Conservation (phyloP, 2,329 filamentous ascomycete genomes). For the Incumbomyces lentus region DNA sequence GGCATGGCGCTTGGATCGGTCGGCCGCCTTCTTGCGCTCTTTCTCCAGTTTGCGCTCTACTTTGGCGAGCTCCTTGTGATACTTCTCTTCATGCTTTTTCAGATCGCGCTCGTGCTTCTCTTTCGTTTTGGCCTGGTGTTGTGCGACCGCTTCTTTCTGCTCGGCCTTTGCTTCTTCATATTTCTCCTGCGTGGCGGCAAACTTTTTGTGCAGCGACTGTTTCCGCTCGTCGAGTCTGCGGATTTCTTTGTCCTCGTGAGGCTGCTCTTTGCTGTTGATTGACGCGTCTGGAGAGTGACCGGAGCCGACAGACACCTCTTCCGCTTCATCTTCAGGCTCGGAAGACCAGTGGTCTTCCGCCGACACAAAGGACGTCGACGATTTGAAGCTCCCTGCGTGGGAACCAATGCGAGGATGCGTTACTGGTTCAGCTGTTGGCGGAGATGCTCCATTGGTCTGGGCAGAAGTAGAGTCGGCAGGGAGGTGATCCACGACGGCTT, state of each 20-base stretch:
- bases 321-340: not conserved
- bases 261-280: conserved; percentile 25
- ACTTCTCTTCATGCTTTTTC: conserved; percentile 23
- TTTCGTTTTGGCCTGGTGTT: conserved; percentile 21
- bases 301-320: conserved; percentile 12
- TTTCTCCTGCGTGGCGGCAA: conserved; percentile 27
- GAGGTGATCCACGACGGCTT: conserved; percentile 42
- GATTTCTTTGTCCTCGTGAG: conserved; percentile 28
- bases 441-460: not conserved
- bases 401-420: conserved; percentile 11
- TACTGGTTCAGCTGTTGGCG: conserved; percentile 11
- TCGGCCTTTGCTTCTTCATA: conserved; percentile 12
- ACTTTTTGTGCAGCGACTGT: conserved; percentile 28
- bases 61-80: conserved; percentile 29
- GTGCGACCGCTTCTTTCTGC: conserved; percentile 17
- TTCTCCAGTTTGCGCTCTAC: conserved; percentile 33
- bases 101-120: conserved; percentile 23
- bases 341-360: conserved; percentile 22
- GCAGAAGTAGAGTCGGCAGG: conserved; percentile 13
- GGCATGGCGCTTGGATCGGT: conserved; percentile 27
- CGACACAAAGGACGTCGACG: conserved; percentile 22
- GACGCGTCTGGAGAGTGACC: conserved; percentile 19
- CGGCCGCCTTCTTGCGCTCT: conserved; percentile 30
- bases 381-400: conserved; percentile 7
- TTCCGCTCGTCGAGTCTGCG: conserved; percentile 33